Percentiles rank a stretch among this genome's conserved stretches.
Conservation (phyloP, 2,329 filamentous ascomycete genomes). For the Bipolaris bicolor region DNA sequence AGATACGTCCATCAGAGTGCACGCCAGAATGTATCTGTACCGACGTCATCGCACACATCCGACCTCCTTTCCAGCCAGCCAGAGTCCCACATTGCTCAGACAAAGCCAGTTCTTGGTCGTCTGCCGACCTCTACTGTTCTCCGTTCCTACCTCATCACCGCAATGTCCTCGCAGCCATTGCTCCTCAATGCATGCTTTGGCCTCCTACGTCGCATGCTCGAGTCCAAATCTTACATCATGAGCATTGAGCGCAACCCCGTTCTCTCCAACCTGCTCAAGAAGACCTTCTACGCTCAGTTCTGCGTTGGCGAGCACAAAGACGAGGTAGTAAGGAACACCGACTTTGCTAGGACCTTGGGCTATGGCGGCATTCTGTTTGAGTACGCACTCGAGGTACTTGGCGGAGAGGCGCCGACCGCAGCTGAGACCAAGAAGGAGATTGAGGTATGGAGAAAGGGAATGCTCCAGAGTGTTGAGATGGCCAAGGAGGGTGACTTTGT, state of each 20-base stretch:
- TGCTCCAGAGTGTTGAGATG: constrained; percentile 71
- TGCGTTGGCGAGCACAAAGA: constrained; percentile 77
- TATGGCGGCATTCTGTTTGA: constrained; percentile 84
- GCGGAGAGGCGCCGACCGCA: constrained; percentile 62
- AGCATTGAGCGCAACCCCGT: constrained; percentile 78
- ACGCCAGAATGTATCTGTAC: constrained; percentile 38
- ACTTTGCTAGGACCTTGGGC: constrained; percentile 73
- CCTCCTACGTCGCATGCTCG: constrained; percentile 71
- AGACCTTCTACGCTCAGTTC: constrained; percentile 89
- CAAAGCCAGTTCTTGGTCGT: constrained; percentile 61
- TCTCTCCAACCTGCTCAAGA: constrained; percentile 72
- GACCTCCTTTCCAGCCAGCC: constrained; percentile 27
- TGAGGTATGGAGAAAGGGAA: constrained; percentile 73
- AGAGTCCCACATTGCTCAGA: constrained; percentile 18
- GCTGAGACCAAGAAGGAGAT: constrained; percentile 67
- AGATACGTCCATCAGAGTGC: constrained; percentile 43
- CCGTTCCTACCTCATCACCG: constrained; percentile 71
- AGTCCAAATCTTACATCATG: constrained; percentile 69
- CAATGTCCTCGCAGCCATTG: constrained; percentile 71
- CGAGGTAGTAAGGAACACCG: constrained; percentile 69
- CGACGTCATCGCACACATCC: constrained; percentile 24
- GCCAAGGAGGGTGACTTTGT: constrained; percentile 60
- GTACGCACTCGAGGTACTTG: constrained; percentile 82
- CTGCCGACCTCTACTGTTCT: constrained; percentile 71
- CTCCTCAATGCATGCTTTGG: constrained; percentile 73